Conservation (phyloP, 306 rosid genomes). For the Casuarina glauca region DNA sequence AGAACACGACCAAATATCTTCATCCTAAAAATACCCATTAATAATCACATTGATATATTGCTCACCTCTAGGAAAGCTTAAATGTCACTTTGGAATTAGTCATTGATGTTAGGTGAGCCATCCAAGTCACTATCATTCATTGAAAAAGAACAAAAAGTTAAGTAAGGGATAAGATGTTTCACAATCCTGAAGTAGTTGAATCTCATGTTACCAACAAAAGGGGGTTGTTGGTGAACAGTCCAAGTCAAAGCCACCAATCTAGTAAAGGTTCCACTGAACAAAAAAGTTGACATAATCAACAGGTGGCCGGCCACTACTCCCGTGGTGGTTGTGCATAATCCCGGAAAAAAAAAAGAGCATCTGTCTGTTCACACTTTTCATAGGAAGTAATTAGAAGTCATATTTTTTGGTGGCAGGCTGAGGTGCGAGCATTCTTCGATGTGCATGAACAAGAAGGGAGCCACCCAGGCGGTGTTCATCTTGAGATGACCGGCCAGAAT, state of each 20-base stretch:
- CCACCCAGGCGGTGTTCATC: conserved; percentile 72
- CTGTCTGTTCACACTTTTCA: too few species aligned
- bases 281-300: not conserved
- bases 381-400: not conserved
- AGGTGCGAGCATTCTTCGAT: conserved; percentile 80
- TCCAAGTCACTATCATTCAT: not conserved
- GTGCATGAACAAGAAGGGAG: conserved; percentile 87
- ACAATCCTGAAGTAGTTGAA: not conserved
- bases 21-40: not conserved
- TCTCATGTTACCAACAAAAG: not conserved
- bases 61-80: not conserved
- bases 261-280: not conserved
- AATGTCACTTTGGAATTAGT: not conserved
- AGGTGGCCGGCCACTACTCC: not conserved
- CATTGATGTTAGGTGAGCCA: not conserved
- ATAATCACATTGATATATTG: not conserved
- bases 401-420: conserved; percentile 44
- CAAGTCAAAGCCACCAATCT: not conserved
- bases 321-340: not conserved
- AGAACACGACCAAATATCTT: not conserved
- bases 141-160: not conserved
- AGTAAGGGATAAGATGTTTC: not conserved
- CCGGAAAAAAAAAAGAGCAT: too few species aligned
- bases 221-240: conserved; percentile 7
- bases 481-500: conserved; percentile 82